A percentile compares a stretch with the other conserved stretches of the same genome.
Conservation (phyloP, 1,284 basidiomycete genomes). For the Ceratobasidium sp. region DNA sequence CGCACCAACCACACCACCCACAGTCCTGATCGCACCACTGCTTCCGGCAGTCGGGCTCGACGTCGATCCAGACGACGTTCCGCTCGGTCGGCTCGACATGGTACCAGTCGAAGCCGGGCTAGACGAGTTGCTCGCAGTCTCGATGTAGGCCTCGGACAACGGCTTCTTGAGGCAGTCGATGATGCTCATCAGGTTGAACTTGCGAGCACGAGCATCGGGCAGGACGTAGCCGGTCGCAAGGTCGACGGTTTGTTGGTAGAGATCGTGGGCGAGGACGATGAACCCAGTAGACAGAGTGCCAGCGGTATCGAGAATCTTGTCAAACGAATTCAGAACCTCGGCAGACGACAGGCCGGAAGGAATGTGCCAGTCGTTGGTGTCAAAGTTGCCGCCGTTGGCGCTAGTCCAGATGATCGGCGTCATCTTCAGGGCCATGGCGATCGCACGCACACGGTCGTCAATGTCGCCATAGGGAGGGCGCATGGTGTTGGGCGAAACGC, state of each 20-base stretch:
- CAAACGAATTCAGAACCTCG: slow-evolving; percentile 40
- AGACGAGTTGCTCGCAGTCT: slow-evolving; percentile 43
- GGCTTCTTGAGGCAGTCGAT: slow-evolving; percentile 43
- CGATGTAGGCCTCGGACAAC: slow-evolving; percentile 42
- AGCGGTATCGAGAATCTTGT: slow-evolving; percentile 40
- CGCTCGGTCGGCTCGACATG: neutral
- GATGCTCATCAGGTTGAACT: slow-evolving; percentile 42
- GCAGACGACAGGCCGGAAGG: slow-evolving; percentile 36
- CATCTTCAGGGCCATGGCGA: slow-evolving; percentile 52
- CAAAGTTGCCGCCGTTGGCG: slow-evolving; percentile 45
- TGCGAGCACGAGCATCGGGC: slow-evolving; percentile 41
- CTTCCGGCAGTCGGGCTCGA: neutral
- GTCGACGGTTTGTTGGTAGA: slow-evolving; percentile 44
- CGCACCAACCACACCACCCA: slow-evolving; percentile 20
- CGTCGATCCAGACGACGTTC: neutral
- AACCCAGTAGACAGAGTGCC: slow-evolving; percentile 39
- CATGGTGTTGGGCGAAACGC: slow-evolving; percentile 43
- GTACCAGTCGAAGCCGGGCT: slow-evolving; percentile 32
- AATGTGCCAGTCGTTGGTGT: slow-evolving; percentile 45
- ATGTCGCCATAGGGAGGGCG: slow-evolving; percentile 53
- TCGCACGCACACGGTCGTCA: slow-evolving; percentile 59
- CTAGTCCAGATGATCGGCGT: slow-evolving; percentile 52
- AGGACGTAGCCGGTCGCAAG: slow-evolving; percentile 45
- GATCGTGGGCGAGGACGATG: slow-evolving; percentile 45
- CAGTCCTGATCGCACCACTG: neutral